A percentile compares a stretch with the other conserved stretches of the same genome.
Evolutionary conservation across 2,329 filamentous ascomycete genomes (phyloP).

Genomic region (Nothomitra cinnamomea): DNA sequence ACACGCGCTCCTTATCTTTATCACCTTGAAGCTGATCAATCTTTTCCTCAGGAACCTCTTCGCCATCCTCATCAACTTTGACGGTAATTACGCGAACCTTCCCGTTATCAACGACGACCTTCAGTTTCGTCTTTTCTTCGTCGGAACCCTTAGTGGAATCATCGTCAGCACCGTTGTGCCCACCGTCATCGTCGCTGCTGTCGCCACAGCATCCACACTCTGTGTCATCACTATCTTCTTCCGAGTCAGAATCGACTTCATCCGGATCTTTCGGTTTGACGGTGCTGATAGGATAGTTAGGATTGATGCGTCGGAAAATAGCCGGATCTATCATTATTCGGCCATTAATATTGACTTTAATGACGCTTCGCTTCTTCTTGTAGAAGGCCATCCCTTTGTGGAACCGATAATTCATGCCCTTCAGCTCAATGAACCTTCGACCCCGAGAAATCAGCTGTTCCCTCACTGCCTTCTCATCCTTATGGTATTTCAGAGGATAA

Average conservation of each 20-base stretch:
- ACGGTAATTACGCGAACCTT: slow-evolving; percentile 9
- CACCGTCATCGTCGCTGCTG: slow-evolving; percentile 24
- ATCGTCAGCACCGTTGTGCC: slow-evolving; percentile 15
- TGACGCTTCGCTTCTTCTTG: slow-evolving; percentile 58
- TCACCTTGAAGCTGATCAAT: slow-evolving; percentile 7
- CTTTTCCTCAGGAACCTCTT: slow-evolving; percentile 9
- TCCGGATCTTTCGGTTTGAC: slow-evolving; percentile 54
- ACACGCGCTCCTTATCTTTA: slow-evolving; percentile 29
- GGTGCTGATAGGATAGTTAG: slow-evolving; percentile 64
- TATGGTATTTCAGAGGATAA: slow-evolving; percentile 69
- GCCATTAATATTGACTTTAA: slow-evolving; percentile 73
- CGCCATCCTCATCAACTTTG: slow-evolving; percentile 17
- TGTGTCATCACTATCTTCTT: slow-evolving; percentile 29
- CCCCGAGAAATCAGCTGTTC: slow-evolving; percentile 59
- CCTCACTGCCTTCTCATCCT: slow-evolving; percentile 47
- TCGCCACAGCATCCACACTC: slow-evolving; percentile 23
- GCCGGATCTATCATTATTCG: slow-evolving; percentile 77
- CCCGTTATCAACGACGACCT: slow-evolving; percentile 5
- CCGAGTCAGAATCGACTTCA: slow-evolving; percentile 18
- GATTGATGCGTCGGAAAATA: slow-evolving; percentile 68
- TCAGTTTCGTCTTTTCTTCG: slow-evolving; percentile 4
- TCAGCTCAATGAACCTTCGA: slow-evolving; percentile 66
- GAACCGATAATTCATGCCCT: slow-evolving; percentile 66
- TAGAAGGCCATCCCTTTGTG: slow-evolving; percentile 74
- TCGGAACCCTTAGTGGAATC: slow-evolving; percentile 5